phyloP scores from a whole-genome alignment of 306 rosid species.

The Coriaria nepalensis region DNA sequence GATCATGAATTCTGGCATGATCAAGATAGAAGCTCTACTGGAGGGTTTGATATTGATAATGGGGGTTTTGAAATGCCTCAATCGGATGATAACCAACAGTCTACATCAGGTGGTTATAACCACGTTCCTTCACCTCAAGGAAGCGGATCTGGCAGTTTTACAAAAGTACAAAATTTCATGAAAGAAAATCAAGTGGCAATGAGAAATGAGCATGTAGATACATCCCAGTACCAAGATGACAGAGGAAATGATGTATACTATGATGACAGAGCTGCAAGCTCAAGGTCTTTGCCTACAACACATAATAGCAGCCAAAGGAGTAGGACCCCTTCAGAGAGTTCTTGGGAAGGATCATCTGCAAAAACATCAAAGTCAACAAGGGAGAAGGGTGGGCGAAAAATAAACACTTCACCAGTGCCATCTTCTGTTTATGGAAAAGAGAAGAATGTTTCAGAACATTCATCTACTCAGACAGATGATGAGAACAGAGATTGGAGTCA shows the following conservation, averaged over 20 bases:
- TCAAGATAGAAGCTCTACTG: constrained; percentile 61
- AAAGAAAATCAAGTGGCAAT: constrained; percentile 40
- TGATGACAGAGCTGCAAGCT: constrained; percentile 52
- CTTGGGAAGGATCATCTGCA: constrained; percentile 77
- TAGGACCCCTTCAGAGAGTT: constrained; percentile 69
- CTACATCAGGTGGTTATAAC: constrained; percentile 63
- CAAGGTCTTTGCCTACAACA: constrained; percentile 30
- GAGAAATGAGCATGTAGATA: constrained; percentile 41
- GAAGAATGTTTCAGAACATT: constrained; percentile 50
- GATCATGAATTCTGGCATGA: constrained; percentile 82
- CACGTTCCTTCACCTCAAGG: constrained; percentile 28
- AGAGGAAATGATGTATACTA: constrained; percentile 45
- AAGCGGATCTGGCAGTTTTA: constrained; percentile 34
- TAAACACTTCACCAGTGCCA: constrained; percentile 23
- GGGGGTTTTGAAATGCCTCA: constrained; percentile 60
- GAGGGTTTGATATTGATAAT: constrained; percentile 53
- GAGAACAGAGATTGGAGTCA: constrained; percentile 61
- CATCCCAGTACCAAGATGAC: constrained; percentile 58
- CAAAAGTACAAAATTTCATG: constrained; percentile 34
- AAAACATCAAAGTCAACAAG: constrained; percentile 64
- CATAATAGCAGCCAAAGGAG: constrained; percentile 46
- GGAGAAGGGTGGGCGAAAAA: constrained; percentile 59
- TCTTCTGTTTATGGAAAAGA: constrained; percentile 45
- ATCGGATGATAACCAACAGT: constrained; percentile 61
- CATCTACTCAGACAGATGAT: constrained; percentile 49